These are phyloP conservation scores for Yarrowia galli DNA, from an alignment of 1,139 yeast species.

Conservation along the genomic window DNA sequence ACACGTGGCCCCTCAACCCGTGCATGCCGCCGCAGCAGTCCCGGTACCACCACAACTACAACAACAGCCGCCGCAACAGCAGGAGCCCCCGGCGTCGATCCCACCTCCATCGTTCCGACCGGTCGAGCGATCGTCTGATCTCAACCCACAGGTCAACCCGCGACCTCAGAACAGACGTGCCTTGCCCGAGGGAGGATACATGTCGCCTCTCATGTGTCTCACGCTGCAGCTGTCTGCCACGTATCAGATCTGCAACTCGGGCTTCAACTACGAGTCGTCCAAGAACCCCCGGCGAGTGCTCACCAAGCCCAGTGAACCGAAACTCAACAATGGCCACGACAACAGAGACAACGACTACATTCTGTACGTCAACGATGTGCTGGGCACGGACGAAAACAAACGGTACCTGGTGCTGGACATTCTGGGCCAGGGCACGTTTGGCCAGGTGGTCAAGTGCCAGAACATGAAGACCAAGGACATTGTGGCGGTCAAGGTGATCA, in stretches of 20 bases:
- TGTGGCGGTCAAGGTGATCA: conserved; percentile 93
- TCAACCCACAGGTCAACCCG: conserved; percentile 67
- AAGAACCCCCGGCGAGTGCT: conserved; percentile 90
- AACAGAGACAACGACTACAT: conserved; percentile 91
- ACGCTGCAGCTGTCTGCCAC: conserved; percentile 81
- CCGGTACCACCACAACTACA: background rate
- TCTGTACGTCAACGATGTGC: conserved; percentile 88
- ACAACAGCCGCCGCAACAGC: background rate
- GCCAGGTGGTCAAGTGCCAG: conserved; percentile 98
- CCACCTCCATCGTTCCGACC: conserved; percentile 57
- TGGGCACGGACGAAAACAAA: conserved; percentile 87
- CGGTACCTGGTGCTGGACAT: conserved; percentile 86
- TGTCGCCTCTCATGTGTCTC: conserved; percentile 86
- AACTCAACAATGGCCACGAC: conserved; percentile 81
- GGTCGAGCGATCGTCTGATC: conserved; percentile 59
- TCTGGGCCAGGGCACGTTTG: conserved; percentile 96
- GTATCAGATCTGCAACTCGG: conserved; percentile 85
- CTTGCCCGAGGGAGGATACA: conserved; percentile 74
- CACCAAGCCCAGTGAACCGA: conserved; percentile 91
- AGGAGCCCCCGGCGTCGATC: conserved; percentile 40
- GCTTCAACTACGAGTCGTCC: conserved; percentile 80
- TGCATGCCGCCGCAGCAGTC: background rate
- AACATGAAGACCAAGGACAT: conserved; percentile 86
- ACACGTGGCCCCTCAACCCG: background rate
- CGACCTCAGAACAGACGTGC: conserved; percentile 84